Base-by-base conservation (phyloP, 805 yeast genomes). In the Kurtzmaniella fragi region DNA sequence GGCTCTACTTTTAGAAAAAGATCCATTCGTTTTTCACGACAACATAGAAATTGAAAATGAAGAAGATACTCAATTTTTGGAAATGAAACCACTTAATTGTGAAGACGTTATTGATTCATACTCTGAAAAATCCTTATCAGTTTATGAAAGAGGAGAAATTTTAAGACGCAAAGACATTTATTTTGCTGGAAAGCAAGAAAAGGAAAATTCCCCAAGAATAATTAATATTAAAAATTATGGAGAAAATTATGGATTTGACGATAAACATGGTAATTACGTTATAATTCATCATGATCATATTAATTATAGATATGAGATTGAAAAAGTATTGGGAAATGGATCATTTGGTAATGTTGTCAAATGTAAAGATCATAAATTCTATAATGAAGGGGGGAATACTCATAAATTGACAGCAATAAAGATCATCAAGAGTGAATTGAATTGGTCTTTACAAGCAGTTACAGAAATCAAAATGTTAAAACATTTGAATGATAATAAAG, bases 341-440 rank as follows among this genome's bases (percentile, higher is more conserved):
- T 79, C 90, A 32, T 87, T 87, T 64, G 96, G 96, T 0, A 78
- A 77, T 38, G 96, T 88, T 1, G 63, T 84, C 5, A 68, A 75
- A 41, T 82, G 89, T 43, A 56, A 61, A 16, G 95, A 88, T 60
- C 84, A 82, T 52, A 81, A 80, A 51, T 61, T 61, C 4, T 34
- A 31, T 3, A 35, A 34, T 20, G 10, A 35, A 8, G 15, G 14
- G 5, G 30, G 33, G 9, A 30, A 30, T 8, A 38, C 39, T 7
- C 71, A 77, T 5, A 62, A 62, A 17, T 39, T 67, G 9, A 83
- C 81, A n/a, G 95, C 95, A 0, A 67, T 88, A 15, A 87, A 87
- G 52, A 75, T 87, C 28, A 80, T 88, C 45, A 80, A 84, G 42
- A 84, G 83, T 56, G 81, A 84, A 38, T 70, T 80, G 42, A 75